Conservation (phyloP, 2,329 filamentous ascomycete species). For the Hypoxylon sp. region DNA sequence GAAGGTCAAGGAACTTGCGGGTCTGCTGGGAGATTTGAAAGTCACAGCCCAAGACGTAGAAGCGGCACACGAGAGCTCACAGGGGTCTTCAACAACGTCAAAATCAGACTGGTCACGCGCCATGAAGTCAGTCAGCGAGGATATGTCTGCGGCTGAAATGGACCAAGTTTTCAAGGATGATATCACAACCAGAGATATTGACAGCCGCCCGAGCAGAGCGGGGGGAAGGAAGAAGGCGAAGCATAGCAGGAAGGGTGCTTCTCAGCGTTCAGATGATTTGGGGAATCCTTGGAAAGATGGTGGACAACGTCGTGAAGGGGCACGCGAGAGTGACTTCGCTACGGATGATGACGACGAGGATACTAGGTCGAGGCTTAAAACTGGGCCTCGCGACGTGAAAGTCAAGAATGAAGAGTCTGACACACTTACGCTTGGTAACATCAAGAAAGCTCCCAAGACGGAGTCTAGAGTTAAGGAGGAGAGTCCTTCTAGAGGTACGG, state of each 20-base stretch:
- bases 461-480: neutral
- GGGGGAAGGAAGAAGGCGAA: neutral
- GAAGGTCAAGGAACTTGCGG: conserved; percentile 29
- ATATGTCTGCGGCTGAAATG: conserved; percentile 3
- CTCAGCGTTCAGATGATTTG: neutral
- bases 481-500: neutral
- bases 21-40: conserved; percentile 13
- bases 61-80: neutral
- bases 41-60: conserved; percentile 42
- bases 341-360: neutral
- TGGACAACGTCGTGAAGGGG: neutral
- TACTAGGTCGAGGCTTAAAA: neutral
- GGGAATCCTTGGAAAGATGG: neutral
- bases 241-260: conserved; percentile 4
- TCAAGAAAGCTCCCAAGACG: neutral
- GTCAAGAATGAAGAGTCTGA: neutral
- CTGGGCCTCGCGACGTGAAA: neutral
- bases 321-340: neutral
- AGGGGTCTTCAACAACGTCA: neutral
- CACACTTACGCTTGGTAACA: neutral
- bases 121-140: neutral
- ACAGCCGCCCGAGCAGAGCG: neutral
- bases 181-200: neutral
- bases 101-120: neutral
- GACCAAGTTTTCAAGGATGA: conserved; percentile 10